Conservation (phyloP, 495 filamentous ascomycete species). For the Sporormia fimetaria region DNA sequence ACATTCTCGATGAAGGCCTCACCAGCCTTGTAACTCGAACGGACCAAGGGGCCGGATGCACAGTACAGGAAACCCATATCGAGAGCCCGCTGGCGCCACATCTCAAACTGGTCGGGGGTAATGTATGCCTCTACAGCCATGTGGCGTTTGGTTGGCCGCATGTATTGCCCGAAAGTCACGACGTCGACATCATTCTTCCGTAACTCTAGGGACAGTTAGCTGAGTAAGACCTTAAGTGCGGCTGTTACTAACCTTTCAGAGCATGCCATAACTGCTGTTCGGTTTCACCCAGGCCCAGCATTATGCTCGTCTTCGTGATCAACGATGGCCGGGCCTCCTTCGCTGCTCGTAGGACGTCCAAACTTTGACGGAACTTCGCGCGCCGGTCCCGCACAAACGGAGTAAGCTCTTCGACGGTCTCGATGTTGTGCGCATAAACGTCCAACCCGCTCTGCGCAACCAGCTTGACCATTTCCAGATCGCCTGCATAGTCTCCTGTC, state of each 20-base stretch:
- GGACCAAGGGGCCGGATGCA: constrained; percentile 82
- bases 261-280: constrained; percentile 79
- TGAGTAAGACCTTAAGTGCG: not conserved
- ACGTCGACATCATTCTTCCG: constrained; percentile 75
- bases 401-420: constrained; percentile 85
- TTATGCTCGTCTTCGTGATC: constrained; percentile 95
- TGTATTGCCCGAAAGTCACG: constrained; percentile 97
- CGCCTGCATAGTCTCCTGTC: constrained; percentile 79
- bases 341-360: constrained; percentile 67
- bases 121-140: constrained; percentile 94
- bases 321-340: constrained; percentile 64
- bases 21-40: constrained; percentile 92
- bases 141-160: constrained; percentile 95
- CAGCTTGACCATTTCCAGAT: constrained; percentile 67
- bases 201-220: constrained; percentile 44
- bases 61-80: constrained; percentile 96
- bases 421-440: constrained; percentile 94
- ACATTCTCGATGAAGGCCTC: constrained; percentile 99
- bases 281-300: constrained; percentile 89
- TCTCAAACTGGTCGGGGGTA: constrained; percentile 77
- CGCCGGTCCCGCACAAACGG: constrained; percentile 82
- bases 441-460: constrained; percentile 83
- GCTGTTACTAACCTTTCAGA: constrained; percentile 44
- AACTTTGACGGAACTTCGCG: constrained; percentile 76
- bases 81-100: constrained; percentile 79